Base-by-base conservation (phyloP, 768 basidiomycete species). In the Psilocybe sp. region DNA sequence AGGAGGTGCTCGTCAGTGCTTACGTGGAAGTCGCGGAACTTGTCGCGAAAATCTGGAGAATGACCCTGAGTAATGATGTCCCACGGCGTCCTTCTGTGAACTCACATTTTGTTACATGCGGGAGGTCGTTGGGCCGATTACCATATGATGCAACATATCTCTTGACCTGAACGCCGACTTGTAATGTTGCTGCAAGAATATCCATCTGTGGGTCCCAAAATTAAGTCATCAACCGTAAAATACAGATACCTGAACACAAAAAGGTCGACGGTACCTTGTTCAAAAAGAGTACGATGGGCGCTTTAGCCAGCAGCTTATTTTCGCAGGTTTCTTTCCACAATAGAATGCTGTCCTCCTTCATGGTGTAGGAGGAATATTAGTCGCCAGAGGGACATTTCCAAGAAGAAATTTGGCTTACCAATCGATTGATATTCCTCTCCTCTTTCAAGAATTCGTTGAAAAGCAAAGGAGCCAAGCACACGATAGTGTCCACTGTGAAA, bases 391-490 rank as follows among this genome's bases (percentile, higher is more conserved):
- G n/a, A 39, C 28, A 16, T 34, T 11, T n/a, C 12, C 19, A 18
- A 33, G 46, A 31, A 31, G 12, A 33, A 15, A 12, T 20, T 6
- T 19, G 49, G 74, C 20, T n/a, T 48, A 82, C 83, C 37, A 90
- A 69, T 18, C 87, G 73, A 59, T 90, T 91, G 1, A 87, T 70
- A 39, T 70, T 71, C 4, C 70, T 66, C 58, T 89, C 78, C 60
- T 91, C 89, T 16, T 88, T 82, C 5, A 92, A 80, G 36, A 77
- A 75, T 57, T 87, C 80, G 58, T 91, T 84, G 61, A 90, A 88
- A 0, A 82, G 74, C 1, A 91, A 75, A 0, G 89, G 89, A 0
- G 86, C 89, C n/a, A 92, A 75, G 65, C 91, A 91, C 35, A 92
- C 78, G 56, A 92, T 89, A 0, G 87, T 85, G 64, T 89, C 78